Evolutionary conservation across 2,329 filamentous ascomycete species (phyloP).

Genomic region (Stagonosporopsis tanaceti): DNA sequence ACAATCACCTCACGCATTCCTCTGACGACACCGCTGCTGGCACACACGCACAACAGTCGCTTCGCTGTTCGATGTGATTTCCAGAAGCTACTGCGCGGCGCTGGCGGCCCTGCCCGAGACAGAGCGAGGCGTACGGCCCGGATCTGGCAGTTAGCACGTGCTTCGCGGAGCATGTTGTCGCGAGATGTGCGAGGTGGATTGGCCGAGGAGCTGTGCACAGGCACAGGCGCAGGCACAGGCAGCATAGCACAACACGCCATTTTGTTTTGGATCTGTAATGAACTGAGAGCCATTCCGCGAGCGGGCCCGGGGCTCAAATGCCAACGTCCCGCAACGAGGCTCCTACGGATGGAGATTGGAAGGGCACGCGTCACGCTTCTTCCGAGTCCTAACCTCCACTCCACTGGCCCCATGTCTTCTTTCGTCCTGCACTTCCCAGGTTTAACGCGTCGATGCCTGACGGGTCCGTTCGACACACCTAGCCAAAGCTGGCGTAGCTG

Average conservation of each 20-base stretch:
- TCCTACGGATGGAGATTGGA: constrained; percentile 30
- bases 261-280: constrained; percentile 19
- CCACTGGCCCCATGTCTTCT: constrained; percentile 26
- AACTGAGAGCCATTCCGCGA: constrained; percentile 12
- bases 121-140: constrained; percentile 27
- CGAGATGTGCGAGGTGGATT: constrained; percentile 25
- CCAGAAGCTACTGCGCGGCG: constrained; percentile 27
- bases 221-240: background rate
- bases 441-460: constrained; percentile 30
- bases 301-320: constrained; percentile 34
- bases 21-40: constrained; percentile 16
- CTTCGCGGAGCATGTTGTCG: constrained; percentile 24
- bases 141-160: constrained; percentile 24
- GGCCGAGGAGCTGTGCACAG: constrained; percentile 22
- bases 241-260: constrained; percentile 27
- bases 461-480: constrained; percentile 35
- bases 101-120: constrained; percentile 20
- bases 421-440: constrained; percentile 29
- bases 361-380: constrained; percentile 30
- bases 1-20: constrained; percentile 16
- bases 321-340: constrained; percentile 31
- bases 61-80: constrained; percentile 25
- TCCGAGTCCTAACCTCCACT: constrained; percentile 30
- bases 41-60: constrained; percentile 11
- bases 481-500: constrained; percentile 33